Conservation (phyloP, 495 filamentous ascomycete genomes). For the Entonaema liquescens region DNA sequence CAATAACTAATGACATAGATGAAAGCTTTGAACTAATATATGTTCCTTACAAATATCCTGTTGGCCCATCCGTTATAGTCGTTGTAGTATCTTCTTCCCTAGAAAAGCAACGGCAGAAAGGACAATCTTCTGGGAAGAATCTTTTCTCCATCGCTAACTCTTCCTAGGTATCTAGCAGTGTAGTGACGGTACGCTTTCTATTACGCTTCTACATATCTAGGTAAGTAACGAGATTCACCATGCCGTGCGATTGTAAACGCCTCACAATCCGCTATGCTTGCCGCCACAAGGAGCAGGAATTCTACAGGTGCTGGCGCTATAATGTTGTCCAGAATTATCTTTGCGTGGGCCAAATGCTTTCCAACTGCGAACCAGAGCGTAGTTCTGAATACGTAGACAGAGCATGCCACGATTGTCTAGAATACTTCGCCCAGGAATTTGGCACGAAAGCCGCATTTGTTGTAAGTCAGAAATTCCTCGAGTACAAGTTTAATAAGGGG, state of each 20-base stretch:
- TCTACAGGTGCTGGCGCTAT: constrained; percentile 29
- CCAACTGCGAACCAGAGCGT: not conserved
- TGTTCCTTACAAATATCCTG: not conserved
- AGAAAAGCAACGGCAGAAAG: not conserved
- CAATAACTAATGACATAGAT: not conserved
- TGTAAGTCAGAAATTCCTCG: constrained; percentile 30
- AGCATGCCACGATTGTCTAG: constrained; percentile 29
- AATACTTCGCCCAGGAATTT: constrained; percentile 26
- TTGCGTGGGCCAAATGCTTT: constrained; percentile 8
- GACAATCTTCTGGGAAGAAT: constrained; percentile 2
- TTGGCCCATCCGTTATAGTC: not conserved
- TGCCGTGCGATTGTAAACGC: constrained; percentile 32
- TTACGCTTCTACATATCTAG: not conserved
- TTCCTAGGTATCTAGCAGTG: constrained; percentile 5
- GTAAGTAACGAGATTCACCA: constrained; percentile 13
- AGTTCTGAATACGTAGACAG: not conserved
- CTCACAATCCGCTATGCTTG: constrained; percentile 35
- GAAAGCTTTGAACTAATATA: not conserved
- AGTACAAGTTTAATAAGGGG: constrained; percentile 28
- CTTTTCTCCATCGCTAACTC: not conserved
- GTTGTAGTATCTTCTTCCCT: not conserved
- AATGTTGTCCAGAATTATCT: constrained; percentile 1
- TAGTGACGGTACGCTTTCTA: constrained; percentile 5
- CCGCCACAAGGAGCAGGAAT: constrained; percentile 33
- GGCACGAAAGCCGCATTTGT: constrained; percentile 21